phyloP scores from a whole-genome alignment of 2,329 filamentous ascomycete genomes.

The Colletotrichum higginsianum region DNA sequence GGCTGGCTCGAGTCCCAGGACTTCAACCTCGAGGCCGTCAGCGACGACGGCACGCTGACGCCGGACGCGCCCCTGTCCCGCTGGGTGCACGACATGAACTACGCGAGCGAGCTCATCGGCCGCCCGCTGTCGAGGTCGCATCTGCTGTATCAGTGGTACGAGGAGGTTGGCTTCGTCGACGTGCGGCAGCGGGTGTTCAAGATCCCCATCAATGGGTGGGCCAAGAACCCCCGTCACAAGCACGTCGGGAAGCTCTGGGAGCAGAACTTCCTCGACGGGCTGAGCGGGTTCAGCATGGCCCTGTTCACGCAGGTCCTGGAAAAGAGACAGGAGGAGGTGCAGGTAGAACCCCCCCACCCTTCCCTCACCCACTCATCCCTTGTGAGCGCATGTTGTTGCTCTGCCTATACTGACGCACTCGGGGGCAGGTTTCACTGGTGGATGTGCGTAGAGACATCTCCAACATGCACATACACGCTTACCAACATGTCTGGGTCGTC shows the following conservation, averaged over 20 bases:
- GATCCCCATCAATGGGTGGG: slow-evolving; percentile 69
- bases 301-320: slow-evolving; percentile 59
- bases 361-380: no score
- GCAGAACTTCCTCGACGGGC: slow-evolving; percentile 57
- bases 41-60: slow-evolving; percentile 63
- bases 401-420: slow-evolving; percentile 37
- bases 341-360: slow-evolving; percentile 53
- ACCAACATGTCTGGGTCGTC: slow-evolving; percentile 65
- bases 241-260: slow-evolving; percentile 63
- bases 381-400: background rate
- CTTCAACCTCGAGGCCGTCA: slow-evolving; percentile 53
- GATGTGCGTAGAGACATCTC: slow-evolving; percentile 64
- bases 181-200: slow-evolving; percentile 67
- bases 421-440: slow-evolving; percentile 61
- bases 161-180: slow-evolving; percentile 69
- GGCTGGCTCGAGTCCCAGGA: slow-evolving; percentile 72
- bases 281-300: slow-evolving; percentile 61
- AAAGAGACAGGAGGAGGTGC: slow-evolving; percentile 61
- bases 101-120: slow-evolving; percentile 54
- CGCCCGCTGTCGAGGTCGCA: slow-evolving; percentile 56
- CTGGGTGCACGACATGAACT: slow-evolving; percentile 59
- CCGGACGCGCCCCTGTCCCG: slow-evolving; percentile 54
- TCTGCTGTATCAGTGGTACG: slow-evolving; percentile 55
- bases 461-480: slow-evolving; percentile 63
- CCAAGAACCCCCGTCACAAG: slow-evolving; percentile 60